phyloP scores from a whole-genome alignment of 2,329 filamentous ascomycete genomes.

The Phoma sp. region DNA sequence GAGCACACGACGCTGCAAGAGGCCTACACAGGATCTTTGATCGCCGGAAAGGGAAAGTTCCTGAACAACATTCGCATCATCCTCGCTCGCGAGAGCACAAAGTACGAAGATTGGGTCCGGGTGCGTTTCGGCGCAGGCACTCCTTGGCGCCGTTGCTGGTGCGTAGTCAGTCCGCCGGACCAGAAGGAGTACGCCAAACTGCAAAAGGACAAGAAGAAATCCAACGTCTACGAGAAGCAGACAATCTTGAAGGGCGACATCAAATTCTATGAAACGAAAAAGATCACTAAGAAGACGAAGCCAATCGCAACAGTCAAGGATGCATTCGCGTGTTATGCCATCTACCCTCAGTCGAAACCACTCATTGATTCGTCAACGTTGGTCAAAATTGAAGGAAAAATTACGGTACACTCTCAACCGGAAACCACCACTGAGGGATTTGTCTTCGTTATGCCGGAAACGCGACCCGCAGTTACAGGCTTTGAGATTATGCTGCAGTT shows the following conservation, averaged over 20 bases:
- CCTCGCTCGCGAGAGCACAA: conserved; percentile 79
- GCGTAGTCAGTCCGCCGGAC: conserved; percentile 88
- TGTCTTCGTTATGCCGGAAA: conserved; percentile 97
- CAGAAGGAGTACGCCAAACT: conserved; percentile 89
- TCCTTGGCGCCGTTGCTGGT: conserved; percentile 96
- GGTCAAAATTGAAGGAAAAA: conserved; percentile 89
- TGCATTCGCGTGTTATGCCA: conserved; percentile 89
- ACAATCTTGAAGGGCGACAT: conserved; percentile 82
- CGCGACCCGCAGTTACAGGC: conserved; percentile 86
- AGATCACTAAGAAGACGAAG: conserved; percentile 87
- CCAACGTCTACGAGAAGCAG: conserved; percentile 80
- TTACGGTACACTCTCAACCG: conserved; percentile 82
- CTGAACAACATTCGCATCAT: conserved; percentile 91
- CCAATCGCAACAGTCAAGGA: conserved; percentile 93
- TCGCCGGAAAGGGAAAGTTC: conserved; percentile 89
- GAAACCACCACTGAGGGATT: conserved; percentile 86
- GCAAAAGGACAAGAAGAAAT: conserved; percentile 82
- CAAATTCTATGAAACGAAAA: conserved; percentile 90
- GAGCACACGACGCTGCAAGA: conserved; percentile 94
- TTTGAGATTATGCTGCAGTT: conserved; percentile 96
- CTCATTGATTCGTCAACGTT: conserved; percentile 94
- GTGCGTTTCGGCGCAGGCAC: conserved; percentile 95
- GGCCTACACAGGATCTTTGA: conserved; percentile 93
- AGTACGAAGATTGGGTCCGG: conserved; percentile 89
- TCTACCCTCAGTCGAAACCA: conserved; percentile 93